Percentiles rank a stretch among this genome's conserved stretches.
Conservation (phyloP, 768 basidiomycete species). For the Cyclocybe aegerita region DNA sequence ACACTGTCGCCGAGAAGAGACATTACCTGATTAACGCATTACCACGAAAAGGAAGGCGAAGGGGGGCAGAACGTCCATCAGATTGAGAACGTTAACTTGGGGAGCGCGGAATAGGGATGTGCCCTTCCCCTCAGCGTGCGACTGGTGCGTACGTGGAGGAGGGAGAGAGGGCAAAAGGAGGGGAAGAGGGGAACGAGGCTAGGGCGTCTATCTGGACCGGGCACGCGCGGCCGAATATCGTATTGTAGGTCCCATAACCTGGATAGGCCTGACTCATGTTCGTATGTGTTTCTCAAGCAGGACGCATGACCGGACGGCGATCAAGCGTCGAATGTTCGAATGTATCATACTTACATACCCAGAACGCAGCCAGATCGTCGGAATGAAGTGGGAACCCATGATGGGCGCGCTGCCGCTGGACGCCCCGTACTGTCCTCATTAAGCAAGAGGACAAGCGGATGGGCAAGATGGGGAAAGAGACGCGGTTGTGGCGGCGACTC, state of each 20-base stretch:
- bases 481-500: not conserved
- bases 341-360: not conserved
- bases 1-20: no score
- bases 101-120: no score
- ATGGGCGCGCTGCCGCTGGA: not conserved
- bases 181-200: not conserved
- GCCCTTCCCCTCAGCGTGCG: no score
- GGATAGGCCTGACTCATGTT: not conserved
- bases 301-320: not conserved
- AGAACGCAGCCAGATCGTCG: slow-evolving; percentile 1
- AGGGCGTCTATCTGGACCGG: not conserved
- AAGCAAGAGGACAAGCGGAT: slow-evolving; percentile 6
- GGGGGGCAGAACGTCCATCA: no score
- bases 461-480: slow-evolving; percentile 6
- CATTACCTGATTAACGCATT: no score
- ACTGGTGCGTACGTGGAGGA: no score
- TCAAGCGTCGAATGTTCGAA: not conserved
- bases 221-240: not conserved
- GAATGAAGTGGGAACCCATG: not conserved
- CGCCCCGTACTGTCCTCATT: not conserved
- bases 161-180: not conserved
- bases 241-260: slow-evolving; percentile 1
- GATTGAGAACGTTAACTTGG: no score
- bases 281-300: slow-evolving; percentile 2
- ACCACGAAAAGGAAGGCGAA: no score